phyloP scores from a whole-genome alignment of 1,284 basidiomycete species.

The Ustilago shanxiensis region DNA sequence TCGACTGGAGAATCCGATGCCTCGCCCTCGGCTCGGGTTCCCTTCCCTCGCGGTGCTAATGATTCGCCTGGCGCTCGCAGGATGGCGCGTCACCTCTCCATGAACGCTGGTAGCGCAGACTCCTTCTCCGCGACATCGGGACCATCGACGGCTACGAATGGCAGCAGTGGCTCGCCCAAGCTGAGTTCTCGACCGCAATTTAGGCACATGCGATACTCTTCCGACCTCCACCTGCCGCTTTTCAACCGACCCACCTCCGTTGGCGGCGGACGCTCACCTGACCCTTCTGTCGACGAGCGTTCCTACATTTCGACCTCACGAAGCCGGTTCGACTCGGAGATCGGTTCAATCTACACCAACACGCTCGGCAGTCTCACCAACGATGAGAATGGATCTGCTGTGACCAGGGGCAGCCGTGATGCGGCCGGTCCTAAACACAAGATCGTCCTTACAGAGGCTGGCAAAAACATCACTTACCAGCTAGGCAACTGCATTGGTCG shows the following conservation, averaged over 20 bases:
- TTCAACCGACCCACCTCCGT: conserved; percentile 20
- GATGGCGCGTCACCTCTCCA: conserved; percentile 53
- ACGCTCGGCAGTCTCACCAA: conserved; percentile 53
- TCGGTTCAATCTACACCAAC: conserved; percentile 61
- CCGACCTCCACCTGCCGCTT: conserved; percentile 55
- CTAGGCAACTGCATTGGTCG: conserved; percentile 86
- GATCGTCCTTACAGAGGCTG: conserved; percentile 83
- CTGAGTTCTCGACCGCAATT: conserved; percentile 37
- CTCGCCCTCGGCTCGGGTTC: conserved; percentile 42
- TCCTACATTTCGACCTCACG: conserved; percentile 46
- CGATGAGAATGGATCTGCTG: conserved; percentile 44
- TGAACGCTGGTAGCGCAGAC: conserved; percentile 42
- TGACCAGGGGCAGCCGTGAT: conserved; percentile 41
- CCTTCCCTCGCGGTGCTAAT: conserved; percentile 52
- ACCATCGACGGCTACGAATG: conserved; percentile 25
- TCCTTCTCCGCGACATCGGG: conserved; percentile 30
- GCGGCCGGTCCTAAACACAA: conserved; percentile 73
- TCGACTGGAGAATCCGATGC: conserved; percentile 23
- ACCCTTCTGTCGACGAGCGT: conserved; percentile 40
- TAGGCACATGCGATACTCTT: conserved; percentile 62
- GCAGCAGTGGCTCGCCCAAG: conserved; percentile 40
- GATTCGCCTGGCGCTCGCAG: conserved; percentile 54
- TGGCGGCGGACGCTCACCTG: conserved; percentile 30
- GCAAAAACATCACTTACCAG: conserved; percentile 81
- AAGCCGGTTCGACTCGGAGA: conserved; percentile 57